Evolutionary conservation across 495 filamentous ascomycete genomes (phyloP), one percentile per base, ranked within the genome.

Genomic region (Aspergillus hancockii): DNA sequence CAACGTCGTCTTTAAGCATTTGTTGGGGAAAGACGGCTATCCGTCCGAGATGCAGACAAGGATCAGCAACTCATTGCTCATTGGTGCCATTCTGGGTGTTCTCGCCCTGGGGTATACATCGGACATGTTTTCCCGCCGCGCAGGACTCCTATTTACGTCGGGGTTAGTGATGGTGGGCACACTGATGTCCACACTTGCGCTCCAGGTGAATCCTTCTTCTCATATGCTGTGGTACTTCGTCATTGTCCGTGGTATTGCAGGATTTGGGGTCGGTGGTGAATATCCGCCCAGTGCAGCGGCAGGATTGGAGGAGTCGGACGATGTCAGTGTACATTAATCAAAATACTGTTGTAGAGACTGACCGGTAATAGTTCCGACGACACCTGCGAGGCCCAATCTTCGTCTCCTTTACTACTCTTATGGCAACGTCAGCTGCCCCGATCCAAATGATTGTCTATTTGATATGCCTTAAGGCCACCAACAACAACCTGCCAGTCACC

Each of bases 201-300:
- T 75, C 21, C 62, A 67, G 14, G 66, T 75, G 6, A 63, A 68
- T 25, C 68, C 68, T 13, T 67, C 68, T 0, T 14, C 61, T 14
- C 68, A 75, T 14, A 73, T 75, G 72, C 59, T 75, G 25, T 75
- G 72, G 72, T 75, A 67, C 54, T 71, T 73, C 54, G 67, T 71
- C 10, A 46, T 75, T 3, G 67, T 67, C 31, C 68, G 72, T 9
- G 72, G 72, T 0, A 70, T 75, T 41, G 57, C 63, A 32, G 72
- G 72, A 0, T 72, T 75, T 45, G 72, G 72, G 16, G 69, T 71
- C 8, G 72, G 72, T 0, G 72, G 70, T 2, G 72, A 75, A 55
- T 73, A 73, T 58, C 70, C 72, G 38, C 70, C 69, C 13, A 71
- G 70, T 55, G 70, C 70, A 1, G 68, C 72, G 6, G 72, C 70